Evolutionary conservation across 164 flowering plant genomes (phyloP).

Genomic region (Warburgia ugandensis): DNA sequence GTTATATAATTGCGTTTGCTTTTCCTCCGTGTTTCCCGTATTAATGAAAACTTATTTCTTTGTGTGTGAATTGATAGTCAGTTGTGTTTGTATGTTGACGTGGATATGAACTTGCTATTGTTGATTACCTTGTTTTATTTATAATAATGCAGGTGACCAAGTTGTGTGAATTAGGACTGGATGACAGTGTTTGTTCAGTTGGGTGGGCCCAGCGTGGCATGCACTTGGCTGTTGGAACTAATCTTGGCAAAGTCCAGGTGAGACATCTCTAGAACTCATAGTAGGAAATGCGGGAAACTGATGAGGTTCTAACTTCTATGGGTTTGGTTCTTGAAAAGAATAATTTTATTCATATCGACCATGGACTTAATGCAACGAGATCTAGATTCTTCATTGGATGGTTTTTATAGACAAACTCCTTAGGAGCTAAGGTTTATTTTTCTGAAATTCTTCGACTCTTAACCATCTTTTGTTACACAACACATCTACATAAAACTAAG

Average conservation of each 20-base stretch:
- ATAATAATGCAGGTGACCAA: constrained; percentile 63
- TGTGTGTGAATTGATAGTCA: neutral
- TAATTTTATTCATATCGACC: too few species aligned
- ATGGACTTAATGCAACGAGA: too few species aligned
- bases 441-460: too few species aligned
- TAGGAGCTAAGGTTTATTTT: too few species aligned
- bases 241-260: constrained; percentile 84
- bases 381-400: too few species aligned
- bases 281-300: neutral
- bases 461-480: too few species aligned
- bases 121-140: neutral
- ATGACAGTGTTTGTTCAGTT: constrained; percentile 86
- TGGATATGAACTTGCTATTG: neutral
- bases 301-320: neutral
- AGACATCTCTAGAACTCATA: neutral
- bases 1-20: neutral
- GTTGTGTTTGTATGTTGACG: neutral
- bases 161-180: constrained; percentile 83
- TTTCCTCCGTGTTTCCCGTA: neutral
- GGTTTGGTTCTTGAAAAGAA: neutral
- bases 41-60: neutral
- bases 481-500: too few species aligned
- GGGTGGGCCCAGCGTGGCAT: constrained; percentile 93
- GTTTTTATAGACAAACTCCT: too few species aligned
- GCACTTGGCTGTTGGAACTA: constrained; percentile 85